phyloP scores from a whole-genome alignment of 345 rosid species.

The Raphanus raphanistrum region DNA sequence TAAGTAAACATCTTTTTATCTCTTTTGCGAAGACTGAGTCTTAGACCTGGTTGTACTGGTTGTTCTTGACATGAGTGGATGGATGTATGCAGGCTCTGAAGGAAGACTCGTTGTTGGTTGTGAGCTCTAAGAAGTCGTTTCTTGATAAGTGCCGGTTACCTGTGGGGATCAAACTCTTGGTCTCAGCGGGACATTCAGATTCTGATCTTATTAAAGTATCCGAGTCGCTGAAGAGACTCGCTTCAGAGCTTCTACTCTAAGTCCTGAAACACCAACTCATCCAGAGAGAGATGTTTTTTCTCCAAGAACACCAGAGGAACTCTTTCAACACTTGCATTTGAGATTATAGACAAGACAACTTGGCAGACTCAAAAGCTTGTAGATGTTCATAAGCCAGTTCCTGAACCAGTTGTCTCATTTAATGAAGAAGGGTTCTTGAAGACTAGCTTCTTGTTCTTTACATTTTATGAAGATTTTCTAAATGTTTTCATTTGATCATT shows the following conservation, averaged over 20 bases:
- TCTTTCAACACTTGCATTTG: not conserved
- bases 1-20: constrained; percentile 40
- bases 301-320: not conserved
- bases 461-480: not conserved
- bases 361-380: constrained; percentile 18
- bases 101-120: constrained; percentile 69
- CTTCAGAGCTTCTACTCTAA: constrained; percentile 44
- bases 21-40: constrained; percentile 1
- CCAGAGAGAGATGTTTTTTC: not conserved
- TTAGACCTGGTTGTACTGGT: not conserved
- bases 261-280: constrained; percentile 15
- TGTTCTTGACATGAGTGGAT: constrained; percentile 21
- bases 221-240: constrained; percentile 60
- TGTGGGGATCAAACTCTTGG: constrained; percentile 68
- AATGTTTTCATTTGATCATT: constrained; percentile 11
- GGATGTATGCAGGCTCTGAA: constrained; percentile 58
- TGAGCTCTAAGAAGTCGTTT: constrained; percentile 69
- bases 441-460: constrained; percentile 27
- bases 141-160: constrained; percentile 86
- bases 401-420: not conserved
- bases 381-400: constrained; percentile 14
- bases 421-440: not conserved
- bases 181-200: constrained; percentile 76
- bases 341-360: not conserved
- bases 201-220: constrained; percentile 65